Base-by-base conservation (phyloP, 2,329 filamentous ascomycete species). In the Pseudocercospora ulei region DNA sequence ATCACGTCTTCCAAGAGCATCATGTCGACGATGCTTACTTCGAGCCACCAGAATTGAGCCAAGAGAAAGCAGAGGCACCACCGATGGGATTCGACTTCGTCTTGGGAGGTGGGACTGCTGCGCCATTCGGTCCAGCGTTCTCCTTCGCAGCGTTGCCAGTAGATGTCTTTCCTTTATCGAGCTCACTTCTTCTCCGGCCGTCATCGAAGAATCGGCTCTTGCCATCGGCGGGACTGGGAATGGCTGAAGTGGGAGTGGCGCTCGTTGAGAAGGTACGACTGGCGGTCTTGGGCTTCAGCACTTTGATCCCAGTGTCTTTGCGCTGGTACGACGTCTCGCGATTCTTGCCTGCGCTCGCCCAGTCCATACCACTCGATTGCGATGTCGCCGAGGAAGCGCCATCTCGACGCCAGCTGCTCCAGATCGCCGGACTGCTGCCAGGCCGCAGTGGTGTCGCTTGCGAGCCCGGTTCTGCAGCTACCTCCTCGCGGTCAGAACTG, bases 1-100 rank as follows among this genome's bases (percentile, higher is more conserved):
- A n/a, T n/a, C n/a, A n/a, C n/a, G n/a, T n/a, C n/a, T n/a, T n/a
- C n/a, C n/a, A n/a, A n/a, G n/a, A n/a, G n/a, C n/a, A n/a, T n/a
- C n/a, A n/a, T n/a, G n/a, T n/a, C n/a, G n/a, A n/a, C n/a, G n/a
- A n/a, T n/a, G n/a, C n/a, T 33, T 30, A 41, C 39, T 41, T 41
- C 26, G 27, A 14, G 4, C 20, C 41, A 26, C 41, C 34, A 24
- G 41, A 30, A 11, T 44, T 44, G 68, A 95, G 79, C 87, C 87
- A 96, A 7, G 82, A 80, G 65, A 96, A 96, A 2, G 88, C 88
- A 42, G 84, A 90, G 8, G 82, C 88, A n/a, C 83, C 83, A 5
- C 88, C 88, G 11, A 94, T 75, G 0, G 90, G 88, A 56, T 96
- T 96, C 19, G 76, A 69, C 38, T 59, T 58, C 27, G 52, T 56